Evolutionary conservation across 1,284 basidiomycete genomes (phyloP), one percentile per base, ranked within the genome.

Genomic region (Athelia psychrophila): DNA sequence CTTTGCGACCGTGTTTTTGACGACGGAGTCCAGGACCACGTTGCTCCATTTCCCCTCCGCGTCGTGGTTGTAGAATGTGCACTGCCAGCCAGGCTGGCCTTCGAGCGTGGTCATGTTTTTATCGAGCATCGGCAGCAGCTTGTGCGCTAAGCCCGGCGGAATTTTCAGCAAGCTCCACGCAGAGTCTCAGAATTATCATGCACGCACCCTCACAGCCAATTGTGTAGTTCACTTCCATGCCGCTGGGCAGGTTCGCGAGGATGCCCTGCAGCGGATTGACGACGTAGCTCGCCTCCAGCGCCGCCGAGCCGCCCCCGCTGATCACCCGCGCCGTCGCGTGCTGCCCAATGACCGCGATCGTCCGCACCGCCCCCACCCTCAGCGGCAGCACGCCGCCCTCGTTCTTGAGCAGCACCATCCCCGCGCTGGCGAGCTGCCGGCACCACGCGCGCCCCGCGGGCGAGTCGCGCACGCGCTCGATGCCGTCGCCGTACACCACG

Each of bases 281-380:
- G 46, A 84, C 79, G 70, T 86, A 91, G 24, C 81, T 84, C 0
- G 90, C 74, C 56, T 84, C 84, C 33, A 93, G 72, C 12, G 81
- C 75, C 1, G 89, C 89, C 36, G 83, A 86, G 5, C 90, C 90
- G 19, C 89, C 90, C 20, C 90, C 90, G 24, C 84, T 86, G 30
- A 86, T 78, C 10, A 86, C 75, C 30, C 78, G 66, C 40, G 78
- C 78, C 57, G 82, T 80, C 20, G 84, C 86, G 63, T 88, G 90
- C 0, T 85, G 83, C 3, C 90, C 90, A 38, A 92, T 83, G 48
- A 92, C 79, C 0, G 85, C 86, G 49, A 91, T 72, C 59, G 77
- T 83, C 63, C 79, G 80, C 44, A 79, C 61, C 51, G 67, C 73
- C 44, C 66, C 59, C 3, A 70, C 63, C 25, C 64, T 68, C 16